Evolutionary conservation across 2,329 filamentous ascomycete genomes (phyloP), one percentile per base, ranked within the genome.

Genomic region (Fusarium humuli): DNA sequence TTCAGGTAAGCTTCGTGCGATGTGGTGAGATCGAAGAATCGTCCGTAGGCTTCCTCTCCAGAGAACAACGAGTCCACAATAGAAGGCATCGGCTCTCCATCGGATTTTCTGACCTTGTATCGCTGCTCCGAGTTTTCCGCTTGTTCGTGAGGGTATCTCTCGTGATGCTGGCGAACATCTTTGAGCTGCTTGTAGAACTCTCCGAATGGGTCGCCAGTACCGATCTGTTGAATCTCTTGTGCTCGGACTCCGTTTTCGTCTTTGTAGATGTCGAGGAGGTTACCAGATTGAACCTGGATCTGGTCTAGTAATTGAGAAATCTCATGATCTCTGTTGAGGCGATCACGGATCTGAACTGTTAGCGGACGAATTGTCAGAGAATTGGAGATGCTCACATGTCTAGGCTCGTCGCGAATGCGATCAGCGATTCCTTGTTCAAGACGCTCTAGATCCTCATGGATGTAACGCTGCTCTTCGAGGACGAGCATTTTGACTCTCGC

Each of bases 361-460:
- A 79, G 73, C 65, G 59, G 57, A 57, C 9, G 41, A 32, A 25
- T 23, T 11, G 55, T 34, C 23, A 41, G 18, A 23, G 18, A 29
- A 20, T 34, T 47, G 20, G 18, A 22, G 37, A 30, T 57, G 84
- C 90, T 80, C 84, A 94, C 93, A 80, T 95, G 92, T 81, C 92
- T 93, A 47, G 95, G 94, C 71, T 98, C 94, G 72, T 98, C 94
- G 68, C 90, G 87, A 65, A 97, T 89, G 76, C 94, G 92, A 82
- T 98, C 94, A 57, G 93, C 92, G 76, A 98, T 92, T 57, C 93
- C 96, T 80, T 97, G 94, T 82, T 99, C 96, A 64, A 99, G 88
- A 70, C 96, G 91, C 86, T 99, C 96, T 53, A 99, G 84, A 82
- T 99, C 96, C 88, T 99, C 96, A 76, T 98, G 94, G 75, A 98